Percentiles rank a stretch among this genome's conserved stretches.
Evolutionary conservation across 257 asterid genomes (phyloP).

Genomic region (Verbascum thapsus): DNA sequence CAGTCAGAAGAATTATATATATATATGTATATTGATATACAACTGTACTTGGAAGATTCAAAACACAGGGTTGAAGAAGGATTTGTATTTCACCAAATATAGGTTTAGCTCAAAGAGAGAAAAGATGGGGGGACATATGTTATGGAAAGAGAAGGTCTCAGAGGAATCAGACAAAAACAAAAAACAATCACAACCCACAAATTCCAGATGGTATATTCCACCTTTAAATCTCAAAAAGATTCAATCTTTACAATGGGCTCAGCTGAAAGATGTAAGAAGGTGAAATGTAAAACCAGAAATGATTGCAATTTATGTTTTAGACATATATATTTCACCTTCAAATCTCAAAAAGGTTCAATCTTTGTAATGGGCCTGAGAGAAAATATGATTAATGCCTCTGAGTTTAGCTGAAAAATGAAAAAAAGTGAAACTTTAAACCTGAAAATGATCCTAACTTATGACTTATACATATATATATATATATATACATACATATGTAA

Average conservation of each 20-base stretch:
- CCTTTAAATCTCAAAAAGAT: constrained; percentile 25
- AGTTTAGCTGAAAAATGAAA: constrained; percentile 32
- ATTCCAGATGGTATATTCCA: constrained; percentile 14
- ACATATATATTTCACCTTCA: not conserved
- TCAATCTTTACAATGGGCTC: constrained; percentile 11
- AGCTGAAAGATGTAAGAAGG: constrained; percentile 31
- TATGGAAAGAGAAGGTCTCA: not conserved
- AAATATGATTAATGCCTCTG: constrained; percentile 26
- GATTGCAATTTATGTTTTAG: not conserved
- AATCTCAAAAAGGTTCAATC: constrained; percentile 34
- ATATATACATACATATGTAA: not conserved
- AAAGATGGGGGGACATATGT: constrained; percentile 8
- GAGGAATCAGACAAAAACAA: constrained; percentile 19
- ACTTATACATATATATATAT: not conserved
- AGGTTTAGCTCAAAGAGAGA: constrained; percentile 23
- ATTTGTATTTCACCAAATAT: constrained; percentile 29
- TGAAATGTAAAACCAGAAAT: not conserved
- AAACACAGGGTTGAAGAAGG: constrained; percentile 19
- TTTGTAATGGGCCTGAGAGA: constrained; percentile 16
- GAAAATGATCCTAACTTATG: constrained; percentile 1
- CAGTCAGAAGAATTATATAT: constrained; percentile 9
- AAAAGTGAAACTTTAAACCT: not conserved
- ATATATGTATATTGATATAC: not conserved
- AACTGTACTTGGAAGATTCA: constrained; percentile 8
- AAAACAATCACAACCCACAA: constrained; percentile 24